These are phyloP conservation scores for Calamus simplicifolius DNA, from an alignment of 176 grass and related monocot species.

Conservation along the genomic window DNA sequence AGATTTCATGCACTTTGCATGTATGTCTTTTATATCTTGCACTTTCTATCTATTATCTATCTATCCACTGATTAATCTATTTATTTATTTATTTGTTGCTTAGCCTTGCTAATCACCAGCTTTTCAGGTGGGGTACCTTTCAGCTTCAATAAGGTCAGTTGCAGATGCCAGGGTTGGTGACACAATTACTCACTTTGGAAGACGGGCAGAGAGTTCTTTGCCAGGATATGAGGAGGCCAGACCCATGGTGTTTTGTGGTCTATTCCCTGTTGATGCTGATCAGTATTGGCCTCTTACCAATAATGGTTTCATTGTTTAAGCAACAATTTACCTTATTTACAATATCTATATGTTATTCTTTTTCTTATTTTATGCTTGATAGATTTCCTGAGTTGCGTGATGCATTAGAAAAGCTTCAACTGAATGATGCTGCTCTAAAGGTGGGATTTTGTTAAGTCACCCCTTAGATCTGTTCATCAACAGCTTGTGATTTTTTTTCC, in stretches of 20 bases:
- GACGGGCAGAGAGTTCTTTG: constrained; percentile 61
- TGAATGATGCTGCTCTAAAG: constrained; percentile 95
- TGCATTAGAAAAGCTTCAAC: constrained; percentile 84
- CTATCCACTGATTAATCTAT: background rate
- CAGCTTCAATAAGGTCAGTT: constrained; percentile 93
- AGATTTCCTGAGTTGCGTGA: constrained; percentile 92
- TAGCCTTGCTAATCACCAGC: constrained; percentile 3
- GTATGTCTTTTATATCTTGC: background rate
- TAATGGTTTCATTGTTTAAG: constrained; percentile 5
- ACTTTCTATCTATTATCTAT: background rate
- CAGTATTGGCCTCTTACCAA: constrained; percentile 57
- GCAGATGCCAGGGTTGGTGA: constrained; percentile 93
- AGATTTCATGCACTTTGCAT: too few relatives aligned
- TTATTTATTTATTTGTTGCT: too few relatives aligned
- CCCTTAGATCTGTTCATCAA: too few relatives aligned
- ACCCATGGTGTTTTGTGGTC: constrained; percentile 94
- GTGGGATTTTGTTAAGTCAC: constrained; percentile 12
- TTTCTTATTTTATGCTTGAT: constrained; percentile 8
- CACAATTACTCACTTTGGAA: constrained; percentile 74
- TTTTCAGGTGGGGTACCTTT: constrained; percentile 85
- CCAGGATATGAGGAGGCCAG: constrained; percentile 89
- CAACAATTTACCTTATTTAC: background rate
- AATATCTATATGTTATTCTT: constrained; percentile 1
- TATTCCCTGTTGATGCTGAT: constrained; percentile 92
- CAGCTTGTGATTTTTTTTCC: too few relatives aligned